A percentile compares a stretch with the other conserved stretches of the same genome.
phyloP scores from a whole-genome alignment of 2,329 filamentous ascomycete species.

The Nemania abortiva region DNA sequence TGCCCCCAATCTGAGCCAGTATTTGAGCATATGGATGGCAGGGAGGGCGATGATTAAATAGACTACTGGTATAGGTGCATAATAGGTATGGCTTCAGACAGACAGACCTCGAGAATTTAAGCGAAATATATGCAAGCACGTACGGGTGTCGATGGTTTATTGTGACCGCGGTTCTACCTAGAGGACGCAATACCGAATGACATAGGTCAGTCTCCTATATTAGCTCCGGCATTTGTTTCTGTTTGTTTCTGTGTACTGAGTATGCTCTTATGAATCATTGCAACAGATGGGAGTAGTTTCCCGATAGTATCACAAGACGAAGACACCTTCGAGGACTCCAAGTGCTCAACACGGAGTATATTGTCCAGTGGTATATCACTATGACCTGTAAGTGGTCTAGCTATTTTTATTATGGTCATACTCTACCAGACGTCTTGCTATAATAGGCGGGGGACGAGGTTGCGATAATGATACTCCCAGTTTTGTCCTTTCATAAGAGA shows the following conservation, averaged over 20 bases:
- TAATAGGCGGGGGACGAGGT: neutral
- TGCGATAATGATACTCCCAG: neutral
- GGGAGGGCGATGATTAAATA: neutral
- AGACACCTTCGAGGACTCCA: neutral
- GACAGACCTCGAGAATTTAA: neutral
- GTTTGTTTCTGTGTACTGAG: neutral
- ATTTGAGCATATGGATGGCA: neutral
- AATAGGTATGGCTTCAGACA: neutral
- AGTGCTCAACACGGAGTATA: neutral
- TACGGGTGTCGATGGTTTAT: neutral
- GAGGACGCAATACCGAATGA: neutral
- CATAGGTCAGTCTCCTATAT: neutral
- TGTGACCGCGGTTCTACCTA: neutral
- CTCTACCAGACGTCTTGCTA: neutral
- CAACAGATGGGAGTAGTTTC: neutral
- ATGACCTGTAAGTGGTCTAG: neutral
- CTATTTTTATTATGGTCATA: neutral
- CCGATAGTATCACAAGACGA: neutral
- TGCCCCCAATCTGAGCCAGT: neutral
- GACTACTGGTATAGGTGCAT: neutral
- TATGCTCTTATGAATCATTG: neutral
- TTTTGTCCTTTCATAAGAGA: neutral
- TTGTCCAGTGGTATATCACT: neutral
- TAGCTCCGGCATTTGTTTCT: neutral
- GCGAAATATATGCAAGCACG: neutral